phyloP scores from a whole-genome alignment of 495 filamentous ascomycete genomes.

The Hypomontagnella submonticulosa region DNA sequence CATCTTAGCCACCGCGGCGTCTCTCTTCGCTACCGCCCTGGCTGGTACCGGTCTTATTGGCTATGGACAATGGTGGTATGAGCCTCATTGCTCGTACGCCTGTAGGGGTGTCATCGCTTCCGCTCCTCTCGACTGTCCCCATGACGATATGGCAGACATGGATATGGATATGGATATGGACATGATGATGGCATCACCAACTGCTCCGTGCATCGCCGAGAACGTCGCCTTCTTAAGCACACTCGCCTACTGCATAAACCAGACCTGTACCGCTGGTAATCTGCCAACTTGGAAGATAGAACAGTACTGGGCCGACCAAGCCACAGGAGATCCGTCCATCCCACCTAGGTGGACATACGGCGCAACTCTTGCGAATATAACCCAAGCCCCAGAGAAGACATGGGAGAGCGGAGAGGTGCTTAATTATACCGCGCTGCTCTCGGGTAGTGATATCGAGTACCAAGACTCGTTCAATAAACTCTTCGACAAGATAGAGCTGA shows the following conservation, averaged over 20 bases:
- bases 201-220: constrained; percentile 14
- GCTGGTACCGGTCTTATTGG: constrained; percentile 16
- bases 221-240: constrained; percentile 25
- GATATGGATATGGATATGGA: constrained; percentile 6
- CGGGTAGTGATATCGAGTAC: constrained; percentile 4
- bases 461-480: constrained; percentile 8
- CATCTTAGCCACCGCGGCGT: neutral
- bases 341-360: constrained; percentile 20
- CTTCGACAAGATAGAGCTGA: constrained; percentile 10
- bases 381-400: constrained; percentile 10
- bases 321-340: constrained; percentile 24
- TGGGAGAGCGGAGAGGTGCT: constrained; percentile 9
- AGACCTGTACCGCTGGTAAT: constrained; percentile 8
- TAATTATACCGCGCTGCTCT: constrained; percentile 13
- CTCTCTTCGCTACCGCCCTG: constrained; percentile 6
- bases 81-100: constrained; percentile 7
- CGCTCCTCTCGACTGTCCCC: constrained; percentile 6
- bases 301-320: constrained; percentile 23
- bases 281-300: constrained; percentile 22
- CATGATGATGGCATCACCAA: constrained; percentile 9
- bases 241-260: constrained; percentile 31
- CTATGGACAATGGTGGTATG: constrained; percentile 13
- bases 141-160: constrained; percentile 1
- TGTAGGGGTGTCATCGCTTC: constrained; percentile 1
- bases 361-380: constrained; percentile 16